These are phyloP conservation scores for Rhododendron kiyosumense DNA, from an alignment of 148 eudicot genomes.

Conservation along the genomic window DNA sequence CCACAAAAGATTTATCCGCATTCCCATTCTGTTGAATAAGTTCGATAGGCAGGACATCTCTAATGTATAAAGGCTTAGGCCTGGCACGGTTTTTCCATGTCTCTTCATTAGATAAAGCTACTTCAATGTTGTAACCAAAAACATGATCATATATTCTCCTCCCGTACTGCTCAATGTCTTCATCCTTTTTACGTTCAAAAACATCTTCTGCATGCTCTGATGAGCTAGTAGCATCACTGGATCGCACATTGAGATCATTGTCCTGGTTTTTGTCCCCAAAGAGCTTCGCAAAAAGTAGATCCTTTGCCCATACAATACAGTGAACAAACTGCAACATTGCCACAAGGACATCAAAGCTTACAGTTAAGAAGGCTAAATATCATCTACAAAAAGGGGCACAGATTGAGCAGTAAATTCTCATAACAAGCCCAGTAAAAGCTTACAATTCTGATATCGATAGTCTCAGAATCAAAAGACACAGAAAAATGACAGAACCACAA, in stretches of 20 bases:
- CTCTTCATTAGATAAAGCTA: conserved; percentile 86
- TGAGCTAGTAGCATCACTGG: conserved; percentile 74
- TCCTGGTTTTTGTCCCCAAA: conserved; percentile 93
- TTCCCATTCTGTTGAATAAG: conserved; percentile 52
- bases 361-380: background rate
- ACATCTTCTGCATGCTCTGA: conserved; percentile 67
- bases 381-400: background rate
- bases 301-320: conserved; percentile 99
- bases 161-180: conserved; percentile 67
- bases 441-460: no score
- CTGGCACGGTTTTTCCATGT: conserved; percentile 86
- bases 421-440: background rate
- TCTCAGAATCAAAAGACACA: conserved; percentile 2
- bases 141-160: conserved; percentile 90
- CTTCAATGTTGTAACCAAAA: conserved; percentile 87
- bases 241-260: conserved; percentile 89
- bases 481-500: background rate
- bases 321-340: conserved; percentile 80
- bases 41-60: conserved; percentile 46
- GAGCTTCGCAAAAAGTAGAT: conserved; percentile 85
- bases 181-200: conserved; percentile 64
- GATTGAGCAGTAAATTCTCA: background rate
- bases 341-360: conserved; percentile 5
- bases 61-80: conserved; percentile 74
- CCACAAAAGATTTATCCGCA: conserved; percentile 21